Evolutionary conservation across 1,284 basidiomycete genomes (phyloP).

Genomic region (Sanghuangporus sanghuang): DNA sequence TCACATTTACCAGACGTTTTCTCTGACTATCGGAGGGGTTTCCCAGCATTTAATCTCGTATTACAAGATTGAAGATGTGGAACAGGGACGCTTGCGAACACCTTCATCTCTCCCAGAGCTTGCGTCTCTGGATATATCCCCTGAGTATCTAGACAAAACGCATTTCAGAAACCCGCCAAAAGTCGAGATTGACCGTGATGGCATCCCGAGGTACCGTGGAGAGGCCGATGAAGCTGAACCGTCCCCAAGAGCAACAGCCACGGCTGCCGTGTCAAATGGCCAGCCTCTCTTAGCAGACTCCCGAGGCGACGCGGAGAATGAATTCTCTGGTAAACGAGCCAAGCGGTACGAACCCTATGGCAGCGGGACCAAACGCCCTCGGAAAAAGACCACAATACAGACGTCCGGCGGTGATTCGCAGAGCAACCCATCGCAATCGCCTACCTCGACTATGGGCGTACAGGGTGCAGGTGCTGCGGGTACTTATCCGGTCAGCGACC

Average conservation of each 20-base stretch:
- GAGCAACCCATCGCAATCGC: not conserved
- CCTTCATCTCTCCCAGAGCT: constrained; percentile 90
- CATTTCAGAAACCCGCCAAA: constrained; percentile 90
- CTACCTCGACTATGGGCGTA: not conserved
- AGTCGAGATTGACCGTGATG: constrained; percentile 80
- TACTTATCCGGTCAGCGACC: not conserved
- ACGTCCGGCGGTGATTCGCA: not conserved
- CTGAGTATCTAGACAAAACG: constrained; percentile 85
- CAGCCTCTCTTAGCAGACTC: constrained; percentile 49
- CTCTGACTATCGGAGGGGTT: constrained; percentile 78
- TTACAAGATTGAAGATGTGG: constrained; percentile 91
- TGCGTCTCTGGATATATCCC: constrained; percentile 78
- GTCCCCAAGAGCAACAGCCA: constrained; percentile 37
- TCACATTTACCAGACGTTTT: constrained; percentile 69
- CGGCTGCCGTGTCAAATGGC: constrained; percentile 45
- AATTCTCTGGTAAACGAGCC: constrained; percentile 33
- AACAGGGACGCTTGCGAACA: constrained; percentile 78
- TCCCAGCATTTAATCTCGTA: constrained; percentile 96
- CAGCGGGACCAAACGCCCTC: constrained; percentile 5
- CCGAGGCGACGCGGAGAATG: constrained; percentile 26
- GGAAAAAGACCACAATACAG: constrained; percentile 2
- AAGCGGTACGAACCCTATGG: constrained; percentile 53
- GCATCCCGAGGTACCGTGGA: constrained; percentile 74
- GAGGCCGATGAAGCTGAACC: constrained; percentile 65
- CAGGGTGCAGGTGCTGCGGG: not conserved